These are phyloP conservation scores for Ogataea methanolica DNA, from an alignment of 805 yeast genomes.

Conservation along the genomic window DNA sequence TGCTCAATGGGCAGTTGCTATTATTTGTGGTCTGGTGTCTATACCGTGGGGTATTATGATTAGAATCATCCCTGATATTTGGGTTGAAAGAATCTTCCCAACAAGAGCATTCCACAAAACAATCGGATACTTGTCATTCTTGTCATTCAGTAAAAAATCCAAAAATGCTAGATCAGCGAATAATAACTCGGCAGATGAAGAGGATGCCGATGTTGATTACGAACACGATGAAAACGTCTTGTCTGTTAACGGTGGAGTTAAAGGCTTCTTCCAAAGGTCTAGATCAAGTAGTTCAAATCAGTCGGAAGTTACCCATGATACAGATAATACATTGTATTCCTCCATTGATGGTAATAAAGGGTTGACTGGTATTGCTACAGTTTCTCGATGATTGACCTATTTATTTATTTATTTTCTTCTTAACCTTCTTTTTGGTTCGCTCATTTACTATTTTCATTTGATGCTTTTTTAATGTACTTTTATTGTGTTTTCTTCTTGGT, in stretches of 20 bases:
- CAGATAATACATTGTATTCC: constrained; percentile 17
- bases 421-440: background rate
- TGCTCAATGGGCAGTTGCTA: constrained; percentile 85
- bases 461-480: background rate
- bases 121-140: constrained; percentile 19
- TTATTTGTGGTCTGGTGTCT: constrained; percentile 74
- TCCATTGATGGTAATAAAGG: background rate
- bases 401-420: background rate
- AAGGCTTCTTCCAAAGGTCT: constrained; percentile 12
- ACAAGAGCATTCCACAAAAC: constrained; percentile 39
- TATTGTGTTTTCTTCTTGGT: background rate
- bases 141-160: constrained; percentile 14
- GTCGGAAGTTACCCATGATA: constrained; percentile 9
- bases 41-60: constrained; percentile 76
- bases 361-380: background rate
- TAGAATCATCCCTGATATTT: constrained; percentile 77
- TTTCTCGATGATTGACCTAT: background rate
- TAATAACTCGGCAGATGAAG: constrained; percentile 5
- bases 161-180: background rate
- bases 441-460: background rate
- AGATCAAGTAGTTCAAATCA: constrained; percentile 15
- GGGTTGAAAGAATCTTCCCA: constrained; percentile 68
- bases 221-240: constrained; percentile 18
- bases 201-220: constrained; percentile 8
- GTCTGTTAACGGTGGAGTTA: constrained; percentile 9